Base-by-base conservation (phyloP, 306 rosid species). In the Prosopis cineraria region DNA sequence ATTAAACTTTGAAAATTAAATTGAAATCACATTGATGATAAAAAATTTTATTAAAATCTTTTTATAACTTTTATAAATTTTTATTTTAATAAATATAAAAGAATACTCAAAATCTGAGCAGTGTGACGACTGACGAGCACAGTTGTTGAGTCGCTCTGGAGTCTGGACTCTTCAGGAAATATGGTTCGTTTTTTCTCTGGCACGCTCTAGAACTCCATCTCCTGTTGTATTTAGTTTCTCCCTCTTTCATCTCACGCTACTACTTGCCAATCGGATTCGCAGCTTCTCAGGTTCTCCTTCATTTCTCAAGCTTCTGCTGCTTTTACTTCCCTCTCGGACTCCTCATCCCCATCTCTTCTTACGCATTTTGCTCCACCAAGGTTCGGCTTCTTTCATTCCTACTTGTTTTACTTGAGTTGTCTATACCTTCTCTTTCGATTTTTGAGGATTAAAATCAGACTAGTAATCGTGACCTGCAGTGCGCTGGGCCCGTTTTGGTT, bases 141-240 rank as follows among this genome's bases (percentile, higher is more conserved):
- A n/a, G n/a, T n/a, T n/a, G n/a, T n/a, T n/a, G n/a, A n/a, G n/a
- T n/a, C n/a, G n/a, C n/a, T n/a, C n/a, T n/a, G n/a, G n/a, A n/a
- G n/a, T n/a, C n/a, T n/a, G 52, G 72, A 67, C 72, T 0, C n/a
- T 67, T 67, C 72, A 39, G 52, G 72, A 25, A 2, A 20, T 2
- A 8, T 50, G 19, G 12, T 30, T 53, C 29, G 13, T 30, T 41
- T 6, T 45, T 70, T 68, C 39, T 85, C 89, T 44, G 7, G 86
- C 73, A 85, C 55, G 68, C 69, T 85, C 89, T 76, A 80, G 89
- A 85, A 85, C 33, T 30, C 8, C 52, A 36, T 1, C 53, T 50
- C 37, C 87, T 79, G 19, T 78, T 78, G 55, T 68, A 41, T 71
- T 20, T n/a, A n/a, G 20, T 64, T 22, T 34, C 30, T 33, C n/a